Evolutionary conservation across 2,329 filamentous ascomycete genomes (phyloP).

Genomic region (Lasiodiplodia citricola): DNA sequence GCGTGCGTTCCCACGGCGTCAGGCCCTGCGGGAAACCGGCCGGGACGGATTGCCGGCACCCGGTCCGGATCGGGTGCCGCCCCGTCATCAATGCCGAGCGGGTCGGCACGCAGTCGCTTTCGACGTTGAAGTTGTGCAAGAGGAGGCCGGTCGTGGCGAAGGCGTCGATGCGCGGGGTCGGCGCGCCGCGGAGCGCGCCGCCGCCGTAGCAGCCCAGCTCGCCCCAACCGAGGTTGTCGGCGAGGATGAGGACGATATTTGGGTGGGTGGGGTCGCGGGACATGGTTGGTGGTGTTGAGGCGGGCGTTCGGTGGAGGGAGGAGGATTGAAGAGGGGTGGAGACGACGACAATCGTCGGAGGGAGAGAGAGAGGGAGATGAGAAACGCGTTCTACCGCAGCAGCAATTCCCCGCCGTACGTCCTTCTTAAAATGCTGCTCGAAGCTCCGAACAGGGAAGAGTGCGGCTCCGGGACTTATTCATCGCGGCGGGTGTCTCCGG

Average conservation of each 20-base stretch:
- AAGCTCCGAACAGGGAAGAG: too few species aligned
- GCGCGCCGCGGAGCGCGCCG: background rate
- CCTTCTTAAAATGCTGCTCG: too few species aligned
- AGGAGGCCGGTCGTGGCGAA: background rate
- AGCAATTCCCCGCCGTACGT: too few species aligned
- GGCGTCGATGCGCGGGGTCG: background rate
- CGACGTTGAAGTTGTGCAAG: conserved; percentile 13
- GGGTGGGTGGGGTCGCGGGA: background rate
- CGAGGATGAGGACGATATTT: background rate
- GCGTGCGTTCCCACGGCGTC: background rate
- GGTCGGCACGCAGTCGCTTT: background rate
- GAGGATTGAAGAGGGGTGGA: too few species aligned
- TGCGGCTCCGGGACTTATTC: too few species aligned
- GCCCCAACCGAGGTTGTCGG: conserved; percentile 2
- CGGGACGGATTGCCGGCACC: background rate
- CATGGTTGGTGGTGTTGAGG: background rate
- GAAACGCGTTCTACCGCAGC: too few species aligned
- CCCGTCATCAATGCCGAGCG: background rate
- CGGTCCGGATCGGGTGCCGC: conserved; percentile 1
- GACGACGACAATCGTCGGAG: too few species aligned
- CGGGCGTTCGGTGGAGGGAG: too few species aligned
- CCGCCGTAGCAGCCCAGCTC: conserved; percentile 1
- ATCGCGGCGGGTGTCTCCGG: too few species aligned
- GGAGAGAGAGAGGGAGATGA: too few species aligned
- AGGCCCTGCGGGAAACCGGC: background rate